These are phyloP conservation scores for Calophaca sinica DNA, from an alignment of 306 rosid species.

Conservation along the genomic window DNA sequence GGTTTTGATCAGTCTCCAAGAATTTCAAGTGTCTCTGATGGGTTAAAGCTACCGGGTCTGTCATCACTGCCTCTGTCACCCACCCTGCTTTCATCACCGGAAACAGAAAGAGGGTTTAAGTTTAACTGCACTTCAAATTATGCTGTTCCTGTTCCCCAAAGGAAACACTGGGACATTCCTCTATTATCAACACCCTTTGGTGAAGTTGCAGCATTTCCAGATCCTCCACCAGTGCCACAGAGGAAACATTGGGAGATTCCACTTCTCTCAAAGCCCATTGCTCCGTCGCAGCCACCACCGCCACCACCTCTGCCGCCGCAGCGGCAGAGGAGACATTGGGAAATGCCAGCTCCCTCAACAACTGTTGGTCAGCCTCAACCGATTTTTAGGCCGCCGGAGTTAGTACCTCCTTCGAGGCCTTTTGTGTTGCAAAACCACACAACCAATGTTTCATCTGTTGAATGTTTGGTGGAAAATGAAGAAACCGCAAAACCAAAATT, in stretches of 20 bases:
- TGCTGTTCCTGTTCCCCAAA: constrained; percentile 14
- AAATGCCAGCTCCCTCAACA: constrained; percentile 32
- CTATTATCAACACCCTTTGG: too few relatives aligned
- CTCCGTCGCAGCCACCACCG: constrained; percentile 14
- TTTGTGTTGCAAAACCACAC: constrained; percentile 51
- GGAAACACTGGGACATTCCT: constrained; percentile 1
- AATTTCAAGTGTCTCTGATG: constrained; percentile 54
- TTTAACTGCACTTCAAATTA: constrained; percentile 5
- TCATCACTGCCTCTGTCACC: constrained; percentile 51
- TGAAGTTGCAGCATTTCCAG: too few relatives aligned
- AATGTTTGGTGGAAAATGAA: constrained; percentile 51
- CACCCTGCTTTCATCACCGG: constrained; percentile 53
- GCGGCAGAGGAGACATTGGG: constrained; percentile 52
- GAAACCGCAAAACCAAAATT: constrained; percentile 69
- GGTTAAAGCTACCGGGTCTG: constrained; percentile 44
- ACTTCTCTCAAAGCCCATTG: constrained; percentile 2
- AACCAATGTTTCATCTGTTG: constrained; percentile 14
- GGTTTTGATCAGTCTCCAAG: constrained; percentile 60
- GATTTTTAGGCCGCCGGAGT: constrained; percentile 62
- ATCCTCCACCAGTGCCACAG: neutral
- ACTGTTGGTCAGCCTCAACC: constrained; percentile 42
- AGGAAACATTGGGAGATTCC: constrained; percentile 13
- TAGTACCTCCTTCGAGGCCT: constrained; percentile 65
- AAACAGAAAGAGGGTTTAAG: constrained; percentile 50
- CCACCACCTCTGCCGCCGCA: constrained; percentile 22